phyloP scores from a whole-genome alignment of 2,329 filamentous ascomycete genomes.

The Knufia petricola region DNA sequence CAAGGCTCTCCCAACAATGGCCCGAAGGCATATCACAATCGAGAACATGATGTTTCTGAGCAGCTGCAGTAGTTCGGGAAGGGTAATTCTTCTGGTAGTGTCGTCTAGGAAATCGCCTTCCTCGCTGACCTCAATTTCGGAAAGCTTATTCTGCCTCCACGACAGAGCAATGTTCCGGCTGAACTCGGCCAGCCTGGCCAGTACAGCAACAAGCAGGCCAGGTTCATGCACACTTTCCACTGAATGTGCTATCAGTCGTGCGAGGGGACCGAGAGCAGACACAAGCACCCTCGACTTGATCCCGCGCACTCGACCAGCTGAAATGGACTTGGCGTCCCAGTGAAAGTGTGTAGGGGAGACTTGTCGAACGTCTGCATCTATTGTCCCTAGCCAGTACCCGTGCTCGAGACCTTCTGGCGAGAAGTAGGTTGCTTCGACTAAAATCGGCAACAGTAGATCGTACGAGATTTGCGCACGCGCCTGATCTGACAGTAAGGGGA shows the following conservation, averaged over 20 bases:
- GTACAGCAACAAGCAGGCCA: constrained; percentile 31
- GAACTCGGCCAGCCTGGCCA: constrained; percentile 59
- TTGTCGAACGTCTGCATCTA: constrained; percentile 58
- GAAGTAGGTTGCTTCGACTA: constrained; percentile 58
- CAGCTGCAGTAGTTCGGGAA: constrained; percentile 64
- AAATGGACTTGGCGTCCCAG: constrained; percentile 54
- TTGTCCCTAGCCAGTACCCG: constrained; percentile 62
- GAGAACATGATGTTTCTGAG: constrained; percentile 68
- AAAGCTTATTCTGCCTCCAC: constrained; percentile 68
- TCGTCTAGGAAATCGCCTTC: constrained; percentile 54
- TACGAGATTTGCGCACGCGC: constrained; percentile 54
- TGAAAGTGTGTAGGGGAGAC: constrained; percentile 46
- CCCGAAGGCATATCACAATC: constrained; percentile 62
- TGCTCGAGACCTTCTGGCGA: constrained; percentile 64
- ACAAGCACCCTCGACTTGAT: constrained; percentile 51
- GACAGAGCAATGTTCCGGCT: constrained; percentile 55
- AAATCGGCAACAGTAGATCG: constrained; percentile 59
- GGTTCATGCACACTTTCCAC: constrained; percentile 47
- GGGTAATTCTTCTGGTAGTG: constrained; percentile 56
- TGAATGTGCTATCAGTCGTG: constrained; percentile 52
- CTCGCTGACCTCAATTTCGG: constrained; percentile 58
- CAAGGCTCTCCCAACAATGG: constrained; percentile 58
- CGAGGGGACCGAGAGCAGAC: constrained; percentile 52
- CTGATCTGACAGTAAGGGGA: constrained; percentile 57
- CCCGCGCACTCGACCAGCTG: constrained; percentile 47